Evolutionary conservation across 2,329 filamentous ascomycete species (phyloP).

Genomic region (Aulographum hederae): DNA sequence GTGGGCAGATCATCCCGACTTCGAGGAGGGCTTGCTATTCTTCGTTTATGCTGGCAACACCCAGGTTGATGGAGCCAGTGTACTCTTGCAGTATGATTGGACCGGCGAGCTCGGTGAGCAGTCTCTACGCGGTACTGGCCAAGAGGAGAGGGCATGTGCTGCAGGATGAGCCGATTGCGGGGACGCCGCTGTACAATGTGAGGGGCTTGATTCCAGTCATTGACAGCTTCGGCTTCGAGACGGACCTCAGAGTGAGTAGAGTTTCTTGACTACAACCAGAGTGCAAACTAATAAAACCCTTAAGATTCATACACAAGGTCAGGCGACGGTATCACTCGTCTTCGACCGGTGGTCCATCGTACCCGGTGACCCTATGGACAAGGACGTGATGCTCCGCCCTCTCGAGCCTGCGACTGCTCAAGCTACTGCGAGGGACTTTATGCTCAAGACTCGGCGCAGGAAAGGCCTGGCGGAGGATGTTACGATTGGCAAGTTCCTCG

Average conservation of each 20-base stretch:
- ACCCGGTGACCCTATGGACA: conserved; percentile 85
- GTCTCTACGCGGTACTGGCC: conserved; percentile 81
- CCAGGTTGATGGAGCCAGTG: conserved; percentile 89
- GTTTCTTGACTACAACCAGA: conserved; percentile 1
- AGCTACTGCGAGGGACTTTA: conserved; percentile 86
- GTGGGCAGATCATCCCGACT: conserved; percentile 94
- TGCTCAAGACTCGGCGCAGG: conserved; percentile 80
- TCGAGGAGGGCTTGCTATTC: conserved; percentile 85
- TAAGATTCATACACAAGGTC: conserved; percentile 77
- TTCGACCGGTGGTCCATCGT: conserved; percentile 96
- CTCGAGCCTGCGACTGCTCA: conserved; percentile 77
- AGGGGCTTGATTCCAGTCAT: conserved; percentile 87
- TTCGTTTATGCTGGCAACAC: conserved; percentile 91
- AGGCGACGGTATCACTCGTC: conserved; percentile 74
- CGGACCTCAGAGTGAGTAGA: conserved; percentile 49
- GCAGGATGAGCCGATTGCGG: conserved; percentile 82
- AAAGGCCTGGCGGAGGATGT: conserved; percentile 95
- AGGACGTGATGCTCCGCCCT: conserved; percentile 61
- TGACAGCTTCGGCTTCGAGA: conserved; percentile 95
- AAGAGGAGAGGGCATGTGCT: conserved; percentile 81
- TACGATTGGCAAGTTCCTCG: conserved; percentile 86
- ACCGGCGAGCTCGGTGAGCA: conserved; percentile 71
- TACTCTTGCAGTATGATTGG: conserved; percentile 89
- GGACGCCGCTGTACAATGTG: conserved; percentile 84
- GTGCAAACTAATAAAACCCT: neutral